Base-by-base conservation (phyloP, 73 alveolate genomes). In the Effrenium voratum region DNA sequence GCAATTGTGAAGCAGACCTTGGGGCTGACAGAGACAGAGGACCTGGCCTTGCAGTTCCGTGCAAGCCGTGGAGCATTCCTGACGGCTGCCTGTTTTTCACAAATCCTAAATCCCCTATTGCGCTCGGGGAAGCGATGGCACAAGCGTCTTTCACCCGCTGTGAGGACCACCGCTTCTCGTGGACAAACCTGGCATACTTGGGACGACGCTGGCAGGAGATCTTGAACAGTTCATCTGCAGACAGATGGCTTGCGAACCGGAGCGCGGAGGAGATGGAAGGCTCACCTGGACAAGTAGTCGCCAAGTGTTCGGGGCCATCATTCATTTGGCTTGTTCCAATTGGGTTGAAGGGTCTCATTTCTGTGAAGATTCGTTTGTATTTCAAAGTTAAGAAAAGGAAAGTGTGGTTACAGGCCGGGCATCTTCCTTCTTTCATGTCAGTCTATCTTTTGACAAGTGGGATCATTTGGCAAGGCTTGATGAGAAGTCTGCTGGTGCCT, bases 141-240 rank as follows among this genome's bases (percentile, higher is more conserved):
- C n/a, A n/a, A n/a, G n/a, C n/a, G n/a, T n/a, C n/a, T n/a, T n/a
- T n/a, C n/a, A n/a, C n/a, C n/a, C n/a, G n/a, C n/a, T n/a, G n/a
- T 24, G 68, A 87, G 24, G 95, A 87, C 30, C 83, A 87, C 63
- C 95, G 95, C 50, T 87, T 87, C 84, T 87, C 95, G 13, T 87
- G 95, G 95, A 87, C 70, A 40, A 87, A 59, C 68, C 50, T 87
- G 70, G 79, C 95, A 38, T 87, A 87, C 70, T 2, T 87, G 40
- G 95, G 95, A 30, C 95, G 57, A 16, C 95, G 70, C 49, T 87
- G 95, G 95, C 83, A 87, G 46, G 49, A 12, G 49, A 87, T 87
- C 84, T 47, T 87, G 52, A 43, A 40, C 46, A 60, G 85, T 55
- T 34, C 68, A 3, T 83, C 95, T 5, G 80, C 70, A 0, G 95